A percentile compares a stretch with the other conserved stretches of the same genome.
Evolutionary conservation across 225 moss, liverwort and hornwort species (phyloP).

Genomic region (Marchantia paleacea): DNA sequence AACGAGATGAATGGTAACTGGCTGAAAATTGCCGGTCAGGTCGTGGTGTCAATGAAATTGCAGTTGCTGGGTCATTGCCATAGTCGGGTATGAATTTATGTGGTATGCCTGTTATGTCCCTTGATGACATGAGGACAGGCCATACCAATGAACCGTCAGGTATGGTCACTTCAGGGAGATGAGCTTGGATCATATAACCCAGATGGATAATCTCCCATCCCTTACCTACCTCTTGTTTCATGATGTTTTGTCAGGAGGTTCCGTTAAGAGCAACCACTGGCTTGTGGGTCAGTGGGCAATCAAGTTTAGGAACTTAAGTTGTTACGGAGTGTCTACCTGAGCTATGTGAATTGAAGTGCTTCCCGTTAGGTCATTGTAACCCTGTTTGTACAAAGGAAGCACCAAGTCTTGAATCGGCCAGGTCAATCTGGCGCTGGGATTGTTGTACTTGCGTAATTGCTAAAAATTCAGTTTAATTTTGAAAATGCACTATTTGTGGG

Average conservation of each 20-base stretch:
- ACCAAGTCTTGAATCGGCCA: slow-evolving; percentile 25
- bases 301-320: slow-evolving; percentile 24
- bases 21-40: slow-evolving; percentile 11
- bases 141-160: slow-evolving; percentile 9
- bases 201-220: slow-evolving; percentile 3
- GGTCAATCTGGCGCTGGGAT: slow-evolving; percentile 27
- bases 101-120: slow-evolving; percentile 19
- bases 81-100: slow-evolving; percentile 24
- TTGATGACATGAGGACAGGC: slow-evolving; percentile 20
- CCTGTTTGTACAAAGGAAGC: slow-evolving; percentile 22
- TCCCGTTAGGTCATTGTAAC: slow-evolving; percentile 12
- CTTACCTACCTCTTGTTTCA: slow-evolving; percentile 24
- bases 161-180: slow-evolving; percentile 12
- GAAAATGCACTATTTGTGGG: slow-evolving; percentile 13
- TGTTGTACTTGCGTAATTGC: slow-evolving; percentile 28
- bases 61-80: slow-evolving; percentile 16
- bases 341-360: slow-evolving; percentile 32
- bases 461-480: slow-evolving; percentile 32
- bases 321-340: slow-evolving; percentile 20
- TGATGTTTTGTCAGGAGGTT: slow-evolving; percentile 24
- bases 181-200: slow-evolving; percentile 12
- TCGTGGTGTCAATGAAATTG: slow-evolving; percentile 14
- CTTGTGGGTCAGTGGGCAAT: slow-evolving; percentile 20
- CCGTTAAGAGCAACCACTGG: slow-evolving; percentile 24
- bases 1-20: slow-evolving; percentile 17